Base-by-base conservation (phyloP, 257 asterid species). In the Echites panduratus region DNA sequence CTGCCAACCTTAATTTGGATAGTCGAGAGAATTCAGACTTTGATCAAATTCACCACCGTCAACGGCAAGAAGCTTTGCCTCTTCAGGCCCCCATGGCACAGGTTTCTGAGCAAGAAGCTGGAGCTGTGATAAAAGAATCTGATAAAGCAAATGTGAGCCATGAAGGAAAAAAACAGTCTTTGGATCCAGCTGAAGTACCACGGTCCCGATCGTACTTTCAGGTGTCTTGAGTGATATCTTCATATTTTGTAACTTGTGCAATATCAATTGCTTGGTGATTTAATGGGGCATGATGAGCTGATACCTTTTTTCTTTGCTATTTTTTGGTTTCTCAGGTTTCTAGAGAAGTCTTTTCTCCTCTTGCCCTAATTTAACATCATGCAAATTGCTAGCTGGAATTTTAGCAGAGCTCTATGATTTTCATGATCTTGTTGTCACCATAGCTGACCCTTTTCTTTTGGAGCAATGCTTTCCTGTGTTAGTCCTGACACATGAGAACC, bases 201-300 rank as follows among this genome's bases (percentile, higher is more conserved):
- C 87, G 77, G 70, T 49, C 92, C 29, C 84, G 78, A 7, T 75
- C 90, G 29, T 86, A 75, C 82, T 90, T 81, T 83, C 90, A 90
- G 96, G 98, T 88, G 65, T 70, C 50, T 2, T 77, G 43, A 65
- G 66, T 47, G 62, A 66, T 52, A 13, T 50, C 26, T 22, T 57
- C 27, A 14, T 77, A 48, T 47, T 29, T 2, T 63, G 9, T 50
- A 20, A 32, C 9, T 19, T 7, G 48, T 56, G 54, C n/a, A 9
- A 45, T 71, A 58, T 3, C 29, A 14, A 67, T 49, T 26, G 35
- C 27, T 19, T 27, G 14, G n/a, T 57, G 17, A 3, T 65, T 71
- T 48, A 57, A 49, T 53, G 14, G 52, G 45, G 53, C 62, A 58
- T 12, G 45, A 45, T 75, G 47, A 67, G 70, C 83, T 82, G 82